Conservation (phyloP, 1,284 basidiomycete genomes). For the Amylostereum areolatum region DNA sequence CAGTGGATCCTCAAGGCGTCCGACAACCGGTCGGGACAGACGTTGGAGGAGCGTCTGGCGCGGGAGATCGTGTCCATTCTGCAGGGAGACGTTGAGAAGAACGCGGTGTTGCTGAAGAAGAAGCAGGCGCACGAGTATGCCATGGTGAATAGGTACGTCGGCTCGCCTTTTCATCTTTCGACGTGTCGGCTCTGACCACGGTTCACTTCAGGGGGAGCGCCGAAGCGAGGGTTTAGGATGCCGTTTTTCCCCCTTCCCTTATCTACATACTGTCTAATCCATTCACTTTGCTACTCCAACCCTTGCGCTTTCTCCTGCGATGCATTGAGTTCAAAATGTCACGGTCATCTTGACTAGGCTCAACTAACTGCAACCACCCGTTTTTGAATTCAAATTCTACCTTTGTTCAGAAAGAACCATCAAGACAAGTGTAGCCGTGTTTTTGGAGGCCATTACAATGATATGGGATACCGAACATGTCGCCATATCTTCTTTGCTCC, state of each 20-base stretch:
- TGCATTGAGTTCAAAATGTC: no score
- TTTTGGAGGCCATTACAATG: no score
- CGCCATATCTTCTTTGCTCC: no score
- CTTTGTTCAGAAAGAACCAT: no score
- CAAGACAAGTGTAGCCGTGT: no score
- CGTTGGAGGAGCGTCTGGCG: conserved; percentile 63
- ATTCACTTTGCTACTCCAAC: no score
- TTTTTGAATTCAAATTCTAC: no score
- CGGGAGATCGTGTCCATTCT: conserved; percentile 68
- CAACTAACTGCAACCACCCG: no score
- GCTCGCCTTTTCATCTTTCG: neutral
- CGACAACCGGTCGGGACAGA: conserved; percentile 43
- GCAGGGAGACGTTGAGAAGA: conserved; percentile 35
- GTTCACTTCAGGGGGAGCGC: conserved; percentile 10
- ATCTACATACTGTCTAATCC: no score
- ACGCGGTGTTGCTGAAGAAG: conserved; percentile 52
- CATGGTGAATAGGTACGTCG: conserved; percentile 74
- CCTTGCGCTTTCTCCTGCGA: no score
- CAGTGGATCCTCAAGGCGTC: conserved; percentile 61
- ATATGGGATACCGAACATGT: no score
- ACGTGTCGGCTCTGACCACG: neutral
- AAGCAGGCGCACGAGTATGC: conserved; percentile 62
- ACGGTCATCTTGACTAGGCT: no score
- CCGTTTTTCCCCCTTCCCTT: neutral
- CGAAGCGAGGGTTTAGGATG: conserved; percentile 6